A percentile compares a stretch with the other conserved stretches of the same genome.
These are phyloP conservation scores for Penicillium manginii DNA, from an alignment of 495 filamentous ascomycete species.

Conservation along the genomic window DNA sequence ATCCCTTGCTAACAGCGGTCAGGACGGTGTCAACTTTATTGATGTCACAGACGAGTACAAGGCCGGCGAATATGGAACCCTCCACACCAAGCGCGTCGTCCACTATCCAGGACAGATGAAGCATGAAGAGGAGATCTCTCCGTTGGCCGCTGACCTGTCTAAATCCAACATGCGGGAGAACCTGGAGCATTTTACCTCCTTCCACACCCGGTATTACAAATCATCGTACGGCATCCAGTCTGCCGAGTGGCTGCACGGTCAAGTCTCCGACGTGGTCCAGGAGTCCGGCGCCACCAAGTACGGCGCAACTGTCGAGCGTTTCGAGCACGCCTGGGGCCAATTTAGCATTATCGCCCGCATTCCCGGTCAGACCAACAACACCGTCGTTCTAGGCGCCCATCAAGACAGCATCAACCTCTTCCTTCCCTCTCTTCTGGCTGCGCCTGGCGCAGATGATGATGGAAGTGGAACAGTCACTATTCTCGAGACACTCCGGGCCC, in stretches of 20 bases:
- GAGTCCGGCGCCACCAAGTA: slow-evolving; percentile 68
- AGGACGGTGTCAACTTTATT: slow-evolving; percentile 90
- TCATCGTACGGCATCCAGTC: slow-evolving; percentile 85
- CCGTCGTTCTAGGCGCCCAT: slow-evolving; percentile 76
- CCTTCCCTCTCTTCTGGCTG: slow-evolving; percentile 78
- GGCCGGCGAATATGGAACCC: slow-evolving; percentile 36
- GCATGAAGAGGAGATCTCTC: slow-evolving; percentile 66
- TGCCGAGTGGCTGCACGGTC: slow-evolving; percentile 81
- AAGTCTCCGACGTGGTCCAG: slow-evolving; percentile 72
- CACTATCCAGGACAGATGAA: slow-evolving; percentile 69
- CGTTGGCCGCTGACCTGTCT: slow-evolving; percentile 67
- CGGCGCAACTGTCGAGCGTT: slow-evolving; percentile 71
- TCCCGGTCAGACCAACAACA: slow-evolving; percentile 83
- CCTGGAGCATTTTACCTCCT: slow-evolving; percentile 76
- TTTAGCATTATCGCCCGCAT: slow-evolving; percentile 91
- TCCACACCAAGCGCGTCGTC: slow-evolving; percentile 36
- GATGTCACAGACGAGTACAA: slow-evolving; percentile 76
- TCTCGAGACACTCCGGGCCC: slow-evolving; percentile 67
- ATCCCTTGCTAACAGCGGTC: slow-evolving; percentile 2
- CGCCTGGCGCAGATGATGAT: slow-evolving; percentile 78
- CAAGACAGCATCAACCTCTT: slow-evolving; percentile 91
- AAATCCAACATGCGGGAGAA: slow-evolving; percentile 79
- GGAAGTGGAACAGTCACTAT: slow-evolving; percentile 80
- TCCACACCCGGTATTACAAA: slow-evolving; percentile 89
- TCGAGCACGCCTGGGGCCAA: slow-evolving; percentile 87